A percentile compares a stretch with the other conserved stretches of the same genome.
Conservation (phyloP, 768 basidiomycete species). For the Agrocybe pediades region DNA sequence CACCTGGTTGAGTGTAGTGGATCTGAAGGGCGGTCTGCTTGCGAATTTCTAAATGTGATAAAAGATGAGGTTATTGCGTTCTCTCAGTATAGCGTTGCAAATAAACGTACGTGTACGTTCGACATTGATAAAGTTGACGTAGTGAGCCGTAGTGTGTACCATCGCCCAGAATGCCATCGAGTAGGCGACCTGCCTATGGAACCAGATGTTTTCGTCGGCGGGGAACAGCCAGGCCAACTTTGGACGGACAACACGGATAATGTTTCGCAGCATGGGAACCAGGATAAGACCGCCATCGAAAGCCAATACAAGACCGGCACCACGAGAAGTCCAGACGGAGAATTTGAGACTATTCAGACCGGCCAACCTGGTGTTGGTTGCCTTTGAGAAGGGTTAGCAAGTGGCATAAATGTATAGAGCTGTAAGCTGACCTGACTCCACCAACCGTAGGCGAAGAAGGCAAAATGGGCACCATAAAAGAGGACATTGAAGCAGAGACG, state of each 20-base stretch:
- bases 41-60: conserved; percentile 67
- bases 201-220: conserved; percentile 95
- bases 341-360: conserved; percentile 78
- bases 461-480: conserved; percentile 79
- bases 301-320: conserved; percentile 89
- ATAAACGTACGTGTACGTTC: conserved; percentile 74
- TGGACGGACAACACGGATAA: conserved; percentile 83
- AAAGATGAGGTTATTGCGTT: not conserved
- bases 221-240: conserved; percentile 82
- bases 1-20: conserved; percentile 87
- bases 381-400: conserved; percentile 35
- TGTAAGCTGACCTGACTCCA: conserved; percentile 62
- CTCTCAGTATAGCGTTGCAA: not conserved
- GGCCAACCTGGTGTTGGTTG: conserved; percentile 60
- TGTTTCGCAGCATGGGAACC: conserved; percentile 87
- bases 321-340: conserved; percentile 90
- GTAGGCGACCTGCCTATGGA: conserved; percentile 93
- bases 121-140: conserved; percentile 92
- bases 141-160: conserved; percentile 93
- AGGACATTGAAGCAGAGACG: conserved; percentile 74
- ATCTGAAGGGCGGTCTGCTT: conserved; percentile 76
- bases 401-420: not conserved
- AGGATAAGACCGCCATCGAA: conserved; percentile 86
- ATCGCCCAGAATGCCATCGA: conserved; percentile 92
- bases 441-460: conserved; percentile 88